phyloP scores from a whole-genome alignment of 2,329 filamentous ascomycete species.

The Fusarium cicatricum region DNA sequence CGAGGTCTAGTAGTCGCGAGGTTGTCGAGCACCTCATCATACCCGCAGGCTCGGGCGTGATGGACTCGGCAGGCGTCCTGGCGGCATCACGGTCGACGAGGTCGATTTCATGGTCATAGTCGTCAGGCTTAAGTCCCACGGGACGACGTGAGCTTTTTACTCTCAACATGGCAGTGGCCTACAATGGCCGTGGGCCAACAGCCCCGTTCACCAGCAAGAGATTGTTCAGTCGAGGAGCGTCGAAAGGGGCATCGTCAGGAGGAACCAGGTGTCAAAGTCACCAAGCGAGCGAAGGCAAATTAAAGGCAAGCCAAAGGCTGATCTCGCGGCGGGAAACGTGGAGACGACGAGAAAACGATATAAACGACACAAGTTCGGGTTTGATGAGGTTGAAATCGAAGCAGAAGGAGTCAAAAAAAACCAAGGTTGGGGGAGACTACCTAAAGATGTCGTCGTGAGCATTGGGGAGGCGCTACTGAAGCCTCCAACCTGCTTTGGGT shows the following conservation, averaged over 20 bases:
- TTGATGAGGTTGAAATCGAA: slow-evolving; percentile 8
- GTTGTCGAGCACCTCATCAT: slow-evolving; percentile 37
- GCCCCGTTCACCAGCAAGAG: slow-evolving; percentile 18
- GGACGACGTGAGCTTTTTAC: slow-evolving; percentile 63
- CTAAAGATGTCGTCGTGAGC: slow-evolving; percentile 26
- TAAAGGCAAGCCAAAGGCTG: not conserved
- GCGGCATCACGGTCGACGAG: slow-evolving; percentile 66
- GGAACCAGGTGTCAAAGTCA: slow-evolving; percentile 5
- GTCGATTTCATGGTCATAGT: slow-evolving; percentile 76
- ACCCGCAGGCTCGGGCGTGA: slow-evolving; percentile 30
- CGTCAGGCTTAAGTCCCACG: slow-evolving; percentile 62
- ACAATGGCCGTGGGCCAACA: slow-evolving; percentile 16
- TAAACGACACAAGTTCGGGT: not conserved
- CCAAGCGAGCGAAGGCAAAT: slow-evolving; percentile 1
- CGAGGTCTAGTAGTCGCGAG: slow-evolving; percentile 34
- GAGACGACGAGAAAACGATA: not conserved
- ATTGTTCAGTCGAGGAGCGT: slow-evolving; percentile 13
- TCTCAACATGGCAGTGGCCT: slow-evolving; percentile 42
- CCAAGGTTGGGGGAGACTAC: slow-evolving; percentile 3
- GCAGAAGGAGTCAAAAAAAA: slow-evolving; percentile 10
- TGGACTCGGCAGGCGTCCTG: slow-evolving; percentile 31
- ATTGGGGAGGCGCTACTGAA: slow-evolving; percentile 31
- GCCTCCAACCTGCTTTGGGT: slow-evolving; percentile 32
- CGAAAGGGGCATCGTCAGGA: slow-evolving; percentile 25
- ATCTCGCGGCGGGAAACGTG: not conserved